Evolutionary conservation across 345 rosid genomes (phyloP), one percentile per base, ranked within the genome.

Genomic region (Camelina hispida): DNA sequence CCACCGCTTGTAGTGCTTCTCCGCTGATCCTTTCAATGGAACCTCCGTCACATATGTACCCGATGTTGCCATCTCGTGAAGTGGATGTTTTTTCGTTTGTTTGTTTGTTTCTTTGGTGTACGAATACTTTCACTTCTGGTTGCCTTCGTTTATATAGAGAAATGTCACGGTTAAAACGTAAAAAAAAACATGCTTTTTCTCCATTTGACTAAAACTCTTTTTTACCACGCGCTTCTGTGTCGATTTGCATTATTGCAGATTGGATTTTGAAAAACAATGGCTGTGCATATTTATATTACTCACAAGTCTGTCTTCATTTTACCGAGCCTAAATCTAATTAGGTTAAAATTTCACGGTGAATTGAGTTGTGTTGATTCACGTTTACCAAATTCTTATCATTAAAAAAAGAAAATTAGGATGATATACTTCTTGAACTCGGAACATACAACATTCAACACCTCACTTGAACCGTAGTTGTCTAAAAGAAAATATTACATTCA

Each of bases 21-120:
- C 81, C 22, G 81, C 77, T 7, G 81, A 77, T 71, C 81, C 81
- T 52, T 77, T 77, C 68, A 77, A 12, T 3, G 81, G 77, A 57
- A 77, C 81, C 72, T 77, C 81, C 2, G 68, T 71, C 60, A 77
- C 80, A 64, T 77, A 77, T 63, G 80, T 77, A 40, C 80, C 80
- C 1, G 80, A 77, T 15, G 76, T 77, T 18, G 81, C 81, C 81
- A 77, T 28, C 5, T 28, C 5, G 30, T 28, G 30, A 28, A 28
- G 30, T 28, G 30, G 30, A 28, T 28, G 5, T 28, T 28, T 28
- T 28, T 28, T 28, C 30, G n/a, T 68, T 17, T 6, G 1, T 54
- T 16, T 43, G 34, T 22, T 60, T 60, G 10, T 52, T 40, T 70
- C 10, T 69, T 47, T 71, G 48, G 14, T 25, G 12, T 61, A 56